Evolutionary conservation across 306 rosid species (phyloP).

Genomic region (Clitoria ternatea): DNA sequence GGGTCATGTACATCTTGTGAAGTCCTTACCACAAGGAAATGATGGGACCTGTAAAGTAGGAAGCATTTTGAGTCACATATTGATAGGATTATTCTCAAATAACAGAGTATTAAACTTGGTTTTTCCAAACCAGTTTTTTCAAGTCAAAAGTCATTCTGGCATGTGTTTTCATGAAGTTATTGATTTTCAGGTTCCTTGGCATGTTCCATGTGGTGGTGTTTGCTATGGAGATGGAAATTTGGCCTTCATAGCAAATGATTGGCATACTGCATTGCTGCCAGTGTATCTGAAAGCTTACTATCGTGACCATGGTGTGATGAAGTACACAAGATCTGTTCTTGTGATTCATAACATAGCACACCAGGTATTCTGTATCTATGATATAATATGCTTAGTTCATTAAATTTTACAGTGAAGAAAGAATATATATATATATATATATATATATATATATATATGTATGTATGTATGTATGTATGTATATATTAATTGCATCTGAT

Average conservation of each 20-base stretch:
- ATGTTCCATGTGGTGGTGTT: conserved; percentile 90
- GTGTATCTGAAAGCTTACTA: conserved; percentile 88
- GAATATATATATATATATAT: conserved; percentile 1
- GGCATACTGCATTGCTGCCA: conserved; percentile 96
- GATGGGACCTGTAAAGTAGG: neutral
- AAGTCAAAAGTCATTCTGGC: neutral
- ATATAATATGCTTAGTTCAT: neutral
- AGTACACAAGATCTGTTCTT: conserved; percentile 69
- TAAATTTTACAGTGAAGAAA: neutral
- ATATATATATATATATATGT: neutral
- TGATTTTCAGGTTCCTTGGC: conserved; percentile 85
- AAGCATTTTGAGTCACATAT: neutral
- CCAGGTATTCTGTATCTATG: conserved; percentile 60
- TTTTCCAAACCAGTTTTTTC: neutral
- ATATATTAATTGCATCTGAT: neutral
- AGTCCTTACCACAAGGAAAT: neutral
- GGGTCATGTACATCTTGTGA: neutral
- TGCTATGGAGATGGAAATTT: conserved; percentile 99
- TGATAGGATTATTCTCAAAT: conserved; percentile 10
- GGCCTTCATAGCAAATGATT: conserved; percentile 92
- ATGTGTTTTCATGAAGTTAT: neutral
- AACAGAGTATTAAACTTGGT: neutral
- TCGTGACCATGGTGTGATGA: conserved; percentile 83
- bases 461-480: neutral
- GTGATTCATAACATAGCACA: conserved; percentile 98